Conservation (phyloP, 345 rosid genomes). For the Gynandropsis gynandra region DNA sequence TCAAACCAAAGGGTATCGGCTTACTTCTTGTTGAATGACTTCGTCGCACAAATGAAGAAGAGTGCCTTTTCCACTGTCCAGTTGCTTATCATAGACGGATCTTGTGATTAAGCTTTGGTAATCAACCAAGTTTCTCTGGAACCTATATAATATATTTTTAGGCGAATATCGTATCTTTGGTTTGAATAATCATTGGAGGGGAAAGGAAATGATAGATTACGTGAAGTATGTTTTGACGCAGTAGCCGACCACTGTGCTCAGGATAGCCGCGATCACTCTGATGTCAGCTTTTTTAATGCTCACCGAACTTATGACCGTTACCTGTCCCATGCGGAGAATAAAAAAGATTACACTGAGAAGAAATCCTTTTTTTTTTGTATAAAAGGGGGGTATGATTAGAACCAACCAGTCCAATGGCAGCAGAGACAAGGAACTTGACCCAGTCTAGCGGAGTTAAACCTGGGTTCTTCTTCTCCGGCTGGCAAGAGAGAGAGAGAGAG, state of each 20-base stretch:
- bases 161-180: no score
- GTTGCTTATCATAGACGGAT: constrained; percentile 69
- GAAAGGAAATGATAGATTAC: constrained; percentile 27
- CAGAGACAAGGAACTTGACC: constrained; percentile 74
- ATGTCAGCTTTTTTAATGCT: constrained; percentile 52
- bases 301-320: constrained; percentile 49
- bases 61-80: constrained; percentile 82
- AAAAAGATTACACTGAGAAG: neutral
- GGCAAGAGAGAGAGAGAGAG: constrained; percentile 8
- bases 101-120: constrained; percentile 72
- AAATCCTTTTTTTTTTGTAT: neutral
- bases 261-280: constrained; percentile 55
- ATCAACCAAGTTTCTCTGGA: constrained; percentile 55
- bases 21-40: constrained; percentile 59
- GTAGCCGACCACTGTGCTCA: constrained; percentile 57
- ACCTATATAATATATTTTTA: constrained; percentile 32
- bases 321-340: constrained; percentile 28
- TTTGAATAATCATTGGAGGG: no score
- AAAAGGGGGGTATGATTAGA: constrained; percentile 2
- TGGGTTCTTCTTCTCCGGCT: constrained; percentile 90
- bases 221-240: constrained; percentile 67
- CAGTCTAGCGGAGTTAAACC: constrained; percentile 86
- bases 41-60: constrained; percentile 83
- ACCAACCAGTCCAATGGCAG: constrained; percentile 70
- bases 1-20: neutral